Evolutionary conservation across 2,329 filamentous ascomycete species (phyloP).

Genomic region (Microcera coccophila): DNA sequence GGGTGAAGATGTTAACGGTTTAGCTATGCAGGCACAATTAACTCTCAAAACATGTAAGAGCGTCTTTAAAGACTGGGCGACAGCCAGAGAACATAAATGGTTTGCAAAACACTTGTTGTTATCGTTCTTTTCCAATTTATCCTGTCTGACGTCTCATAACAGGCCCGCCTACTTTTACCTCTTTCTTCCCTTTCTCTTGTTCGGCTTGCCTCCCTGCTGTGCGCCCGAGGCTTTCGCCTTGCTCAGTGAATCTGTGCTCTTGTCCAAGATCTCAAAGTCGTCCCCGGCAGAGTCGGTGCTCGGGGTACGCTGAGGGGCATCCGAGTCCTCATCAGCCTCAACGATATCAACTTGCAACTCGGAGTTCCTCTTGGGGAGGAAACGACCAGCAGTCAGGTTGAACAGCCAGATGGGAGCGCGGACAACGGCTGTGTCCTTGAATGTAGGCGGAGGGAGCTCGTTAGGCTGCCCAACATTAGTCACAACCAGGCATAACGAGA

Average conservation of each 20-base stretch:
- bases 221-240: conserved; percentile 50
- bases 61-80: conserved; percentile 39
- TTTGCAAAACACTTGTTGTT: not conserved
- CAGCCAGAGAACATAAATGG: conserved; percentile 29
- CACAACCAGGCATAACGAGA: not conserved
- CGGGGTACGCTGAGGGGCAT: conserved; percentile 48
- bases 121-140: not conserved
- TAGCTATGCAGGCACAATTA: conserved; percentile 37
- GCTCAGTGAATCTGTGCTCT: conserved; percentile 53
- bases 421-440: conserved; percentile 78
- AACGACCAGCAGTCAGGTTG: conserved; percentile 50
- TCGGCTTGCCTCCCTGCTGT: conserved; percentile 44
- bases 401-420: conserved; percentile 74
- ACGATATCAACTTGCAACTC: conserved; percentile 37
- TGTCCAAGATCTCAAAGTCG: conserved; percentile 61
- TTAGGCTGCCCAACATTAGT: conserved; percentile 55
- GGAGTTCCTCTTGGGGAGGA: conserved; percentile 40
- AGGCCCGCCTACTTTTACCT: conserved; percentile 34
- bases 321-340: conserved; percentile 44
- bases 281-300: conserved; percentile 56
- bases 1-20: conserved; percentile 32
- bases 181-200: conserved; percentile 55
- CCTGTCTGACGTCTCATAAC: not conserved
- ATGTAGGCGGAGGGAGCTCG: conserved; percentile 71
- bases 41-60: conserved; percentile 34